Conservation (phyloP, 805 yeast genomes). For the Pichia ethanolica region DNA sequence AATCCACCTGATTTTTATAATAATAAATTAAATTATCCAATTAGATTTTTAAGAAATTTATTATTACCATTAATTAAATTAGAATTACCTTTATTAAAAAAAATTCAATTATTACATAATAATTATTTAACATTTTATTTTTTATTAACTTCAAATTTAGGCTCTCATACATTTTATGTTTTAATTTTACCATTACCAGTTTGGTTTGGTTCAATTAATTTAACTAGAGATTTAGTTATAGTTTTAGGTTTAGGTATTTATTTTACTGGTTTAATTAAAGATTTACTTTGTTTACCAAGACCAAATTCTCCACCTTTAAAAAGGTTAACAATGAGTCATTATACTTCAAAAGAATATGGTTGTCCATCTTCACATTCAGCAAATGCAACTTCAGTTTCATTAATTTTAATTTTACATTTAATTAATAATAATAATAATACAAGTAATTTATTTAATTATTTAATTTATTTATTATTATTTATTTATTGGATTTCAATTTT, state of each 20-base stretch:
- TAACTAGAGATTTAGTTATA: conserved; percentile 52
- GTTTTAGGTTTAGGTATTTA: conserved; percentile 67
- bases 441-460: not conserved
- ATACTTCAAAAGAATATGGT: conserved; percentile 90
- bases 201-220: conserved; percentile 62
- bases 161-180: conserved; percentile 91
- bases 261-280: conserved; percentile 70
- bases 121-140: conserved; percentile 63
- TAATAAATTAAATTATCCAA: conserved; percentile 43
- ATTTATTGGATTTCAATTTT: conserved; percentile 60
- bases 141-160: conserved; percentile 82
- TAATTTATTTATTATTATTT: conserved; percentile 18
- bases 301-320: conserved; percentile 89
- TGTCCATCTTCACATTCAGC: conserved; percentile 94
- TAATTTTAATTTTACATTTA: conserved; percentile 33
- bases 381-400: conserved; percentile 78
- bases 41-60: conserved; percentile 46
- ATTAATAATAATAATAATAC: not conserved
- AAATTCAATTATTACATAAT: conserved; percentile 48
- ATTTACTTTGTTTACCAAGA: conserved; percentile 81
- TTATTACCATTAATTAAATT: conserved; percentile 49
- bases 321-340: conserved; percentile 83
- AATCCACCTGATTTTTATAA: conserved; percentile 60
- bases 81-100: conserved; percentile 57
- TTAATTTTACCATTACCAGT: conserved; percentile 76